phyloP scores from a whole-genome alignment of 495 filamentous ascomycete genomes.

The Hypoxylon fuscum region DNA sequence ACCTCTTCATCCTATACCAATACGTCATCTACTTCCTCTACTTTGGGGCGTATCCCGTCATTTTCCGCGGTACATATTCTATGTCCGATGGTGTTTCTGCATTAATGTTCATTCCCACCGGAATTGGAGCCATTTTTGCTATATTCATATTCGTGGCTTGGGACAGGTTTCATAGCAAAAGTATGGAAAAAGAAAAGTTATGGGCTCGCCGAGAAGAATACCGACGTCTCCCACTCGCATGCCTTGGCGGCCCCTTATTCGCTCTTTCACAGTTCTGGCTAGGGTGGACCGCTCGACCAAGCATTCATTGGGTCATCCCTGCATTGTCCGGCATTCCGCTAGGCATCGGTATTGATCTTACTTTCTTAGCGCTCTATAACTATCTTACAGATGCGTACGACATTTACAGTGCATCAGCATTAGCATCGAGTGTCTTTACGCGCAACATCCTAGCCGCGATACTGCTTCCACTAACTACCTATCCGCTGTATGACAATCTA shows the following conservation, averaged over 20 bases:
- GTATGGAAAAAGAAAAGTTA: slow-evolving; percentile 46
- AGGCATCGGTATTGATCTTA: slow-evolving; percentile 70
- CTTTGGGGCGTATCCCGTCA: slow-evolving; percentile 68
- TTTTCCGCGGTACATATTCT: slow-evolving; percentile 58
- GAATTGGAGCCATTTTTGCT: slow-evolving; percentile 47
- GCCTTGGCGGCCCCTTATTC: slow-evolving; percentile 67
- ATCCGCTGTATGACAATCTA: neutral
- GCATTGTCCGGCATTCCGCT: slow-evolving; percentile 66
- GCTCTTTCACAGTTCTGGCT: slow-evolving; percentile 72
- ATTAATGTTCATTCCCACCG: slow-evolving; percentile 47
- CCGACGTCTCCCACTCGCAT: slow-evolving; percentile 71
- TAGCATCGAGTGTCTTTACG: slow-evolving; percentile 66
- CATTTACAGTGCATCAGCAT: slow-evolving; percentile 70
- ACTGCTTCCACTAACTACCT: slow-evolving; percentile 47
- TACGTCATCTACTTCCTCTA: slow-evolving; percentile 80
- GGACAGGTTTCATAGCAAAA: slow-evolving; percentile 11
- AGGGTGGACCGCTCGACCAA: slow-evolving; percentile 66
- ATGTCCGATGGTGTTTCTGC: slow-evolving; percentile 48
- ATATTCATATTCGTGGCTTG: slow-evolving; percentile 61
- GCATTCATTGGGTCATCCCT: slow-evolving; percentile 70
- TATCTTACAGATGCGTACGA: slow-evolving; percentile 77
- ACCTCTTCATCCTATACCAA: slow-evolving; percentile 68
- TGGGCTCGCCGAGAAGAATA: slow-evolving; percentile 59
- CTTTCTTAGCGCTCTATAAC: slow-evolving; percentile 73
- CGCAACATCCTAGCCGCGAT: slow-evolving; percentile 67